Evolutionary conservation across 2,329 filamentous ascomycete species (phyloP).

Genomic region (Penicillium nordicum): DNA sequence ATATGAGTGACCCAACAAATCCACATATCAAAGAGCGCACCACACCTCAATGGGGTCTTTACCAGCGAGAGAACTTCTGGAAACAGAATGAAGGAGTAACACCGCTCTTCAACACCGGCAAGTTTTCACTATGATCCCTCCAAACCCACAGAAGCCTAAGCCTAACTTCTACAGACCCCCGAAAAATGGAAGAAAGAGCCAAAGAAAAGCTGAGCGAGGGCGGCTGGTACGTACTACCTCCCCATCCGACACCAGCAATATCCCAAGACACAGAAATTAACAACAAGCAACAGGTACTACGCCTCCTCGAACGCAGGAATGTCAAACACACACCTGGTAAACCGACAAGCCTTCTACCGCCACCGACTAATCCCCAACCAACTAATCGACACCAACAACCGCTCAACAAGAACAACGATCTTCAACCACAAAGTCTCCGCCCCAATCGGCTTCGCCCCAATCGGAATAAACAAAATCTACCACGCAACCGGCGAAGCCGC

Average conservation of each 20-base stretch:
- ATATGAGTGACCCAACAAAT: slow-evolving; percentile 47
- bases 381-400: slow-evolving; percentile 59
- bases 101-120: slow-evolving; percentile 53
- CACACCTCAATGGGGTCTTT: slow-evolving; percentile 54
- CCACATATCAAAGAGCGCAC: slow-evolving; percentile 50
- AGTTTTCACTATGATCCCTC: not conserved
- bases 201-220: slow-evolving; percentile 55
- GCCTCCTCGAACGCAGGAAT: slow-evolving; percentile 43
- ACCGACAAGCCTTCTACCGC: slow-evolving; percentile 62
- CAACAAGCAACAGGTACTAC: slow-evolving; percentile 26
- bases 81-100: slow-evolving; percentile 50
- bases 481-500: slow-evolving; percentile 56
- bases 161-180: slow-evolving; percentile 41
- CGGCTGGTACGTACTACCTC: slow-evolving; percentile 47
- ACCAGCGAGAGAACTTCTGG: slow-evolving; percentile 57
- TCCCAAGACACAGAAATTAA: not conserved
- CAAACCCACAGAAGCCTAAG: not conserved
- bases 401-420: slow-evolving; percentile 56
- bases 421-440: slow-evolving; percentile 59
- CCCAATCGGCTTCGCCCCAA: slow-evolving; percentile 62
- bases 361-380: slow-evolving; percentile 61
- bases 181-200: slow-evolving; percentile 57
- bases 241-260: not conserved
- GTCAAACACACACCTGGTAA: slow-evolving; percentile 57
- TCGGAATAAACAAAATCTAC: slow-evolving; percentile 66